Percentiles rank a stretch among this genome's conserved stretches.
Conservation (phyloP, 2,329 filamentous ascomycete genomes). For the Berkeleyomyces basicola region DNA sequence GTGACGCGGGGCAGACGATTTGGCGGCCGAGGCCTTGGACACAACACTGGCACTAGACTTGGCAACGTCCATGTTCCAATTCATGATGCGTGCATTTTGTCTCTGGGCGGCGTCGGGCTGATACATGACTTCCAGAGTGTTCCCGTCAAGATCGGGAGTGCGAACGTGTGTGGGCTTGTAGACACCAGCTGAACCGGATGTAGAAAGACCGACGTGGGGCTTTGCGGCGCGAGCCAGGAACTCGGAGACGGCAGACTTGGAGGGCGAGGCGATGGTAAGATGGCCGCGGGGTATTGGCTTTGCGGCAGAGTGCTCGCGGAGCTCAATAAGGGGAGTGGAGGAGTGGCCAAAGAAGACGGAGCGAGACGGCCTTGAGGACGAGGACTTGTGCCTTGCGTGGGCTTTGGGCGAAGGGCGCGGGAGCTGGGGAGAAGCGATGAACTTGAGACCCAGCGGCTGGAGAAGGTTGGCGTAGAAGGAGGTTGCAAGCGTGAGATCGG, state of each 20-base stretch:
- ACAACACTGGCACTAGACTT: slow-evolving; percentile 14
- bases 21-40: slow-evolving; percentile 5
- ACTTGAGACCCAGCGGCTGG: slow-evolving; percentile 62
- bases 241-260: slow-evolving; percentile 2
- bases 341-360: slow-evolving; percentile 5
- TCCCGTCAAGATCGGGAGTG: slow-evolving; percentile 58
- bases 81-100: slow-evolving; percentile 27
- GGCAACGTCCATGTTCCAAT: slow-evolving; percentile 33
- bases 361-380: neutral
- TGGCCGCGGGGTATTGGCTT: slow-evolving; percentile 4
- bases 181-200: neutral
- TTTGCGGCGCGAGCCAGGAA: neutral
- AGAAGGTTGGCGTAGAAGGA: slow-evolving; percentile 72
- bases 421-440: slow-evolving; percentile 19
- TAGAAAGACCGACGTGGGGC: neutral
- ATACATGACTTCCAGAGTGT: slow-evolving; percentile 65
- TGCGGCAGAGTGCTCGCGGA: neutral
- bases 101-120: slow-evolving; percentile 21
- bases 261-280: neutral
- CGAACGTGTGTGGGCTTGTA: slow-evolving; percentile 33
- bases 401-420: neutral
- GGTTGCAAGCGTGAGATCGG: slow-evolving; percentile 59
- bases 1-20: slow-evolving; percentile 2
- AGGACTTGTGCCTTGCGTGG: neutral
- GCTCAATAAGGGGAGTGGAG: slow-evolving; percentile 3